phyloP scores from a whole-genome alignment of 1,284 basidiomycete species.

The Papiliotrema terrestris region DNA sequence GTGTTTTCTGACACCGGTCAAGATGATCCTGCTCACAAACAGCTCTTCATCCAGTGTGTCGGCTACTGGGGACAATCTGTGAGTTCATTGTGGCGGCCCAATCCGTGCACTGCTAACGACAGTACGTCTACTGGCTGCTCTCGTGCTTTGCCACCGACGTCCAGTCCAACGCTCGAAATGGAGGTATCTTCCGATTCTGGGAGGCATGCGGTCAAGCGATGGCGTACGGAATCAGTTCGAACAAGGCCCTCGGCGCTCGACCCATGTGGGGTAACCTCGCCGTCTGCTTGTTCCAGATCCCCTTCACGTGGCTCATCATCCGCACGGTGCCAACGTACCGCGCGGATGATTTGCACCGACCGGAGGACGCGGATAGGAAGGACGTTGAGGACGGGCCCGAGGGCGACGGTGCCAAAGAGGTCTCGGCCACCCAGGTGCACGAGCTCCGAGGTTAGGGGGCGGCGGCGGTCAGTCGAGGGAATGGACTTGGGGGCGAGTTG shows the following conservation, averaged over 20 bases:
- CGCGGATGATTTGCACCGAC: background rate
- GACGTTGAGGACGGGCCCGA: background rate
- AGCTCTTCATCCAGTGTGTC: background rate
- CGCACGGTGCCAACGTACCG: conserved; percentile 2
- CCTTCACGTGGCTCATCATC: conserved; percentile 1
- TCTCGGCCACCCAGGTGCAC: background rate
- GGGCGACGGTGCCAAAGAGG: background rate
- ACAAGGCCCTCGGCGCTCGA: background rate
- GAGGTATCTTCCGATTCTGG: conserved; percentile 14
- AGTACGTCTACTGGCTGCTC: conserved; percentile 11
- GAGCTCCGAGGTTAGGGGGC: background rate
- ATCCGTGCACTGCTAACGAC: background rate
- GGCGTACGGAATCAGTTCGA: conserved; percentile 16
- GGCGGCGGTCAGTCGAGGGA: too few species aligned
- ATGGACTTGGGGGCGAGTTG: too few species aligned
- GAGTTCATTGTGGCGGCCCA: background rate
- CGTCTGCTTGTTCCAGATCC: conserved; percentile 3
- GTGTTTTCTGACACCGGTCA: too few species aligned
- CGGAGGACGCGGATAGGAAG: background rate
- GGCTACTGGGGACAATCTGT: conserved; percentile 1
- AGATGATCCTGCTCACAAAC: too few species aligned
- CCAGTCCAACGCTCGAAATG: conserved; percentile 5
- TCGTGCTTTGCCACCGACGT: conserved; percentile 11
- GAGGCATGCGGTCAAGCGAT: conserved; percentile 15
- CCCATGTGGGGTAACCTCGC: conserved; percentile 7